Base-by-base conservation (phyloP, 2,329 filamentous ascomycete species). In the Rhinocladiella similis region DNA sequence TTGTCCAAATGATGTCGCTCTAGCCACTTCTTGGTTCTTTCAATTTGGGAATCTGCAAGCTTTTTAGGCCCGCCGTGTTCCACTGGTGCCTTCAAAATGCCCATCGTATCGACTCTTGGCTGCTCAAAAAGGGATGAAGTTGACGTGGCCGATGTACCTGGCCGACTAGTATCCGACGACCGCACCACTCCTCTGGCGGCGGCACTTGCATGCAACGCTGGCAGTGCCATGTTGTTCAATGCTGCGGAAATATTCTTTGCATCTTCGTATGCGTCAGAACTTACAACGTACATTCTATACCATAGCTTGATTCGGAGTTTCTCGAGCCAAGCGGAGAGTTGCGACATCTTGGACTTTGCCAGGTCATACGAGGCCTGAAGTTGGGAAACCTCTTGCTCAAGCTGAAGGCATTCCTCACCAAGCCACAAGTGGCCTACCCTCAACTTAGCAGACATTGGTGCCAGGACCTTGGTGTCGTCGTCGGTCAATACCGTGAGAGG, bases 291-390 rank as follows among this genome's bases (percentile, higher is more conserved):
- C 1, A 90, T 93, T 58, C 94, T 89, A 70, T 96, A 99, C 94
- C 94, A 99, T 90, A 97, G 96, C 78, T 97, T 97, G 70, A 96
- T 90, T 41, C 94, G 85, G 38, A 97, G 80, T 19, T 88, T 86
- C 55, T 86, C 84, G 36, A 94, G 80, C 4, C 84, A 84, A 56
- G 80, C 80, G 80, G 90, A 88, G 83, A 91, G 89, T 4, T 84
- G 80, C 9, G 53, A 52, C 29, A 64, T 27, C 18, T 49, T 54
- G 12, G 54, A 53, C 42, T 35, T 54, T 13, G 58, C 47, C 41
- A 43, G 18, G 6, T 42, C 47, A 50, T 61, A 59, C 9, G 36
- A 49, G 1, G 38, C 35, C 27, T 56, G 51, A 12, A 62, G 52
- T 16, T 49, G 20, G 20, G 58, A 57, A 16, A 64, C 47, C 29